Conservation (phyloP, 768 basidiomycete genomes). For the Auricularia cornea region DNA sequence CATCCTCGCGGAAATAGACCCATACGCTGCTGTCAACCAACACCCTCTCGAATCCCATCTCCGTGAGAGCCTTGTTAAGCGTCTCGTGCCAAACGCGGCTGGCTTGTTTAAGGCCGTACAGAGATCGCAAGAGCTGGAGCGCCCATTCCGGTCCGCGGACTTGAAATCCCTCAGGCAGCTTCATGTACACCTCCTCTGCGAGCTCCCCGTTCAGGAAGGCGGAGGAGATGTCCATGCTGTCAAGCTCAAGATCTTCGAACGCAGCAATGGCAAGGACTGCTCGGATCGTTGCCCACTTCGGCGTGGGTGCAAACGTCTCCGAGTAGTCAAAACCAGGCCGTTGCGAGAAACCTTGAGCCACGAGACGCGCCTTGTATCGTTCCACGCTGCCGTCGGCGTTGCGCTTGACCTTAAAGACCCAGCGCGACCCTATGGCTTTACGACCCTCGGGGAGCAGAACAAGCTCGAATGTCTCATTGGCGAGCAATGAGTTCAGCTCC, state of each 20-base stretch:
- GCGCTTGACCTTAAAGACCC: conserved; percentile 34
- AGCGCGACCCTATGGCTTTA: conserved; percentile 29
- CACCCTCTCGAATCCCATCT: conserved; percentile 10
- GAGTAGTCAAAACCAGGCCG: conserved; percentile 10
- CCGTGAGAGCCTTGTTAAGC: conserved; percentile 15
- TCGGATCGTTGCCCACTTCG: conserved; percentile 9
- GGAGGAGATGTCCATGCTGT: conserved; percentile 9
- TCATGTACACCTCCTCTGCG: conserved; percentile 18
- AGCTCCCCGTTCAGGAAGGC: conserved; percentile 15
- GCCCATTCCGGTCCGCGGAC: conserved; percentile 3
- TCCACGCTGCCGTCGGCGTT: conserved; percentile 27
- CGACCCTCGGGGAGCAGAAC: conserved; percentile 17
- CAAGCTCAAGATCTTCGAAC: conserved; percentile 7
- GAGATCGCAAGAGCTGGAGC: conserved; percentile 5
- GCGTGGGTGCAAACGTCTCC: conserved; percentile 19
- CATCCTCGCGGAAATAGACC: not conserved
- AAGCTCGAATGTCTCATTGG: conserved; percentile 26
- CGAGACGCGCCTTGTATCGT: conserved; percentile 34
- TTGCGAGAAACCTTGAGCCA: conserved; percentile 35
- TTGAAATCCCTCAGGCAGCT: conserved; percentile 21
- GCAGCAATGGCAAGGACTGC: conserved; percentile 13
- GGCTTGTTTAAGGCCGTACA: conserved; percentile 36
- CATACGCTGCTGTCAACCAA: not conserved
- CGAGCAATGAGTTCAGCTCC: not conserved
- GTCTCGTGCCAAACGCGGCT: conserved; percentile 25